Base-by-base conservation (phyloP, 2,329 filamentous ascomycete species). In the Ascochyta koolunga region DNA sequence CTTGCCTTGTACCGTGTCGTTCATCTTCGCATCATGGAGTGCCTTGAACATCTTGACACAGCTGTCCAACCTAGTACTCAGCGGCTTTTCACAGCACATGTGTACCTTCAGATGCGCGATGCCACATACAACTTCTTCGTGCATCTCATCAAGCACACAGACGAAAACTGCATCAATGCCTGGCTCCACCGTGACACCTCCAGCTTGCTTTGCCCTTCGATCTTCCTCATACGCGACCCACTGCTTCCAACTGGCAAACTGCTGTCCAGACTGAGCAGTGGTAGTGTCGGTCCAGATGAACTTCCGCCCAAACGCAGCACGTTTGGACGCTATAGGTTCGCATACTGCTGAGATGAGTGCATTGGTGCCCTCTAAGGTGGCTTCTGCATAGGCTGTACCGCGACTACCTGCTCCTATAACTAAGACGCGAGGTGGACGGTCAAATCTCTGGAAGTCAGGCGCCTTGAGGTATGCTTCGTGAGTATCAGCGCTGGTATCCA, bases 1-100 rank as follows among this genome's bases (percentile, higher is more conserved):
- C 37, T 56, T 62, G 6, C 16, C 54, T 1, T 47, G 50, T 36
- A 55, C 56, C 65, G 62, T 6, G 74, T 71, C 13, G 70, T 16
- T 36, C 21, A n/a, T 50, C 21, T 50, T 58, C 31, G 22, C 60
- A 22, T 59, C 53, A 9, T 62, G 62, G 59, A 90, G 71, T 1
- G 86, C 82, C 42, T 77, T 77, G 72, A 86, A 91, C 66, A 96
- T 93, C 37, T 80, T 80, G 31, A 96, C 78, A 69, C 92, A 97
- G 65, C 95, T 91, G 16, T 82, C 74, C 24, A 98, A 78, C 0
- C 85, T 89, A 19, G 91, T 91, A 0, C 92, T 91, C 48, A 99
- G 78, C 2, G 95, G 95, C 77, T 99, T 99, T 80, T 99, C 95
- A 72, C 92, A 96, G 81, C 97, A 90, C 60, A 98, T 86, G 73